Evolutionary conservation across 345 rosid genomes (phyloP), one percentile per base, ranked within the genome.

Genomic region (Gynandropsis gynandra): DNA sequence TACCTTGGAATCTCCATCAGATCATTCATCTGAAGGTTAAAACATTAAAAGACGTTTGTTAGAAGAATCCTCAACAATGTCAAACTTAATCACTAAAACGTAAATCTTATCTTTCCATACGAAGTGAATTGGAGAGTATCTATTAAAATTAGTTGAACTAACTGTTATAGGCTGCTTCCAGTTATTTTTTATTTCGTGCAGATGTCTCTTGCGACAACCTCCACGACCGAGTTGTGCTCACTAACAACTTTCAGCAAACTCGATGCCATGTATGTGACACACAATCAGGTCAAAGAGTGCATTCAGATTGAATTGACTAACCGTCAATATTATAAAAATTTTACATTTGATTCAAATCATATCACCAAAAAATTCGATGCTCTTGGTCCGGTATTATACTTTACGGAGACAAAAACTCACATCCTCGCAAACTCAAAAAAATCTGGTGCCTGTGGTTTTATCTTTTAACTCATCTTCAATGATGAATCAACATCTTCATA

Each of bases 161-260:
- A 87, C 87, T 73, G 16, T 54, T 53, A 93, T 73, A 58, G 90
- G 85, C 59, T 88, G 94, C 78, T 77, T 62, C 99, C 99, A 93
- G 20, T 83, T 64, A 65, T 77, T 81, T 80, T 72, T 75, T 49
- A 93, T 93, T 66, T 97, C 99, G 34, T 71, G 69, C 58, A 93
- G 65, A 67, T 93, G 99, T n/a, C 97, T 97, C 78, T 75, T 93
- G n/a, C 99, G 21, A 93, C 87, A 1, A 92, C 96, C 24, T 95
- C 98, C 20, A 92, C 98, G 1, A 93, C 95, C 17, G 85, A 80
- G 56, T 68, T 65, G 49, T 88, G 94, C 62, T 85, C 87, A 16
- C 79, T 68, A 4, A 95, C 97, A 59, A 69, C 73, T 59, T 67
- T 79, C 41, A 78, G 78, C 61, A 93, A 74, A 12, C 65, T 64